These are phyloP conservation scores for Aspergillus sp. DNA, from an alignment of 2,329 filamentous ascomycete species.

Conservation along the genomic window DNA sequence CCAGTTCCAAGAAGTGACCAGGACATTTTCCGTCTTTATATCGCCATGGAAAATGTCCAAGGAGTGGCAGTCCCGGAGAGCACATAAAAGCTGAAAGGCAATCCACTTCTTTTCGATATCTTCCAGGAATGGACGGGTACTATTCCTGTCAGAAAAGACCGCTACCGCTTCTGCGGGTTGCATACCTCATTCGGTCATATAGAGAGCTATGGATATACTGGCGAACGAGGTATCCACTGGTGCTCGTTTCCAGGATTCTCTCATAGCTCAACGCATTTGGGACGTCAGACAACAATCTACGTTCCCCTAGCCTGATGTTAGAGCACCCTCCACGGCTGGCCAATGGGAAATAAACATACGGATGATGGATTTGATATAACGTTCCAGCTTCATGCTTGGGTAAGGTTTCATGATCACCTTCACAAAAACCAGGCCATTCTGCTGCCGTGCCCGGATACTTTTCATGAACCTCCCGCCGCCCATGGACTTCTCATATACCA, in stretches of 20 bases:
- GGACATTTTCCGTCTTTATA: slow-evolving; percentile 94
- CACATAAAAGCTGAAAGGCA: slow-evolving; percentile 87
- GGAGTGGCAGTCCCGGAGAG: slow-evolving; percentile 81
- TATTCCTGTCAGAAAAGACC: slow-evolving; percentile 32
- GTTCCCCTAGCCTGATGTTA: slow-evolving; percentile 53
- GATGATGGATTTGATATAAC: slow-evolving; percentile 67
- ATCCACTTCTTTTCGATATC: slow-evolving; percentile 99
- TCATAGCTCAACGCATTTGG: slow-evolving; percentile 89
- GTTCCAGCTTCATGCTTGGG: slow-evolving; percentile 65
- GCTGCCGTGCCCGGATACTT: slow-evolving; percentile 80
- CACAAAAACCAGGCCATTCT: slow-evolving; percentile 83
- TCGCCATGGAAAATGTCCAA: slow-evolving; percentile 90
- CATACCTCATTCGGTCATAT: slow-evolving; percentile 74
- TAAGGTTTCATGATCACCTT: slow-evolving; percentile 94
- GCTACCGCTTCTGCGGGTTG: not conserved
- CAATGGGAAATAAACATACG: slow-evolving; percentile 48
- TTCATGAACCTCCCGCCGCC: slow-evolving; percentile 94
- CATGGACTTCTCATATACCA: slow-evolving; percentile 85
- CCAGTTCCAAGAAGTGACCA: slow-evolving; percentile 99
- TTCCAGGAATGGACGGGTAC: slow-evolving; percentile 90
- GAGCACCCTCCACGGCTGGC: too few relatives aligned
- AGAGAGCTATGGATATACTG: slow-evolving; percentile 95
- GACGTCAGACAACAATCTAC: slow-evolving; percentile 67
- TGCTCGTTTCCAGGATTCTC: slow-evolving; percentile 81
- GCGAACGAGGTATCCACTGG: slow-evolving; percentile 83